Evolutionary conservation across 345 rosid genomes (phyloP).

Genomic region (Passiflora organensis): DNA sequence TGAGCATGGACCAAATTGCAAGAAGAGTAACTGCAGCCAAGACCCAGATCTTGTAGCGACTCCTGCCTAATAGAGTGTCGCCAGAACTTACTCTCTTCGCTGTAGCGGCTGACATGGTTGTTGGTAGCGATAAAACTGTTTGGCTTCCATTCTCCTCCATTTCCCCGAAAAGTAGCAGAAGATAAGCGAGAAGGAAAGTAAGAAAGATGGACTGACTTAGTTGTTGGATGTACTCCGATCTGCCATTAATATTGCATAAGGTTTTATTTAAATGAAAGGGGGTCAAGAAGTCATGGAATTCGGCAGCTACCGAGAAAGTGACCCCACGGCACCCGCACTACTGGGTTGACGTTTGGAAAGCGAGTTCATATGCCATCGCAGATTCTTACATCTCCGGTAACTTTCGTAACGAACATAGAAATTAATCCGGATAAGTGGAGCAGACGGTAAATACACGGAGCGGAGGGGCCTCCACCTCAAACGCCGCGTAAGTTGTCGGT

Average conservation of each 20-base stretch:
- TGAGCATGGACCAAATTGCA: conserved; percentile 80
- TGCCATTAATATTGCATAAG: background rate
- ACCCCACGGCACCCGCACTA: too few relatives aligned
- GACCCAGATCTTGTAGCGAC: conserved; percentile 67
- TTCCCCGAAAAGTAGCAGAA: too few relatives aligned
- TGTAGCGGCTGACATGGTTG: background rate
- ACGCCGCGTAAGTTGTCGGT: too few relatives aligned
- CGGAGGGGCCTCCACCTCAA: too few relatives aligned
- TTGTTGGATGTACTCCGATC: background rate
- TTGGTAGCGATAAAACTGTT: conserved; percentile 6
- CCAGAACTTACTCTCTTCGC: conserved; percentile 22
- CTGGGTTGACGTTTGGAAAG: too few relatives aligned
- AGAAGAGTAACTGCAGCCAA: conserved; percentile 63
- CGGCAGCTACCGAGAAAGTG: conserved; percentile 1
- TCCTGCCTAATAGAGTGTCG: conserved; percentile 17
- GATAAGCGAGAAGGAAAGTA: background rate
- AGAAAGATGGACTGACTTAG: background rate
- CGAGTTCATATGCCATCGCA: too few relatives aligned
- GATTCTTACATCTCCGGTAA: too few relatives aligned
- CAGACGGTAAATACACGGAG: too few relatives aligned
- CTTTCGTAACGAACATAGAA: too few relatives aligned
- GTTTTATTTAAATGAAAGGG: background rate
- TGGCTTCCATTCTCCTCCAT: conserved; percentile 24
- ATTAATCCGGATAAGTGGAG: too few relatives aligned
- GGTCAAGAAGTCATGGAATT: conserved; percentile 7